phyloP scores from a whole-genome alignment of 1,139 yeast genomes.

The Suhomyces coccinellae region DNA sequence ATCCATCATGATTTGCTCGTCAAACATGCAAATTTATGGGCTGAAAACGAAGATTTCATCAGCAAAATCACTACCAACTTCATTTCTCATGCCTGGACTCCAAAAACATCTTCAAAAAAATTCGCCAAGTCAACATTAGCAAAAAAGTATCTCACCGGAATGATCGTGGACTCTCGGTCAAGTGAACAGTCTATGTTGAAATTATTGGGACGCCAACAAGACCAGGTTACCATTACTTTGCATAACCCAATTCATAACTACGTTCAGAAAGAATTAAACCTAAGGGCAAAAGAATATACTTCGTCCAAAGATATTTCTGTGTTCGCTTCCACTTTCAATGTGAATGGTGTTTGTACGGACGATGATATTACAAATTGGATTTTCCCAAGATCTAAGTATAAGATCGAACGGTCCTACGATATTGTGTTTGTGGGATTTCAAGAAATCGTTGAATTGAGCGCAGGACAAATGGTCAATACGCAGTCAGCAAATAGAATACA shows the following conservation, averaged over 20 bases:
- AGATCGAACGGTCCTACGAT: conserved; percentile 48
- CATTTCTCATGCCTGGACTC: conserved; percentile 33
- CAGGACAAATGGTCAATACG: conserved; percentile 84
- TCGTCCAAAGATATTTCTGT: conserved; percentile 52
- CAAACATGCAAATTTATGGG: conserved; percentile 62
- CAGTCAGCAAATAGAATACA: conserved; percentile 68
- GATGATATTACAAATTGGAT: conserved; percentile 60
- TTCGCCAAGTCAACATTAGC: conserved; percentile 45
- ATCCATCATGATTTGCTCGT: conserved; percentile 43
- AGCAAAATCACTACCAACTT: conserved; percentile 45
- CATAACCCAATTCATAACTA: conserved; percentile 74
- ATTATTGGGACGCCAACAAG: conserved; percentile 49
- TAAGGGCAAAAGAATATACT: conserved; percentile 49
- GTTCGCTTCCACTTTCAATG: conserved; percentile 70
- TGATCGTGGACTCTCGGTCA: conserved; percentile 39
- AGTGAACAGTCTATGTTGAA: conserved; percentile 50
- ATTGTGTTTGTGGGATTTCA: conserved; percentile 83
- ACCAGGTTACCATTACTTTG: conserved; percentile 48
- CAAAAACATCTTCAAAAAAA: conserved; percentile 34
- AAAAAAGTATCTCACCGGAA: conserved; percentile 46
- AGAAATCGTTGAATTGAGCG: conserved; percentile 87
- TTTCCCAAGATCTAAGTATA: conserved; percentile 40
- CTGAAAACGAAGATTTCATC: conserved; percentile 54
- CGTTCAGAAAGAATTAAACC: conserved; percentile 55
- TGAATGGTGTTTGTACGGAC: conserved; percentile 57